phyloP scores from a whole-genome alignment of 2,329 filamentous ascomycete species.

The Mariannaea sp. region DNA sequence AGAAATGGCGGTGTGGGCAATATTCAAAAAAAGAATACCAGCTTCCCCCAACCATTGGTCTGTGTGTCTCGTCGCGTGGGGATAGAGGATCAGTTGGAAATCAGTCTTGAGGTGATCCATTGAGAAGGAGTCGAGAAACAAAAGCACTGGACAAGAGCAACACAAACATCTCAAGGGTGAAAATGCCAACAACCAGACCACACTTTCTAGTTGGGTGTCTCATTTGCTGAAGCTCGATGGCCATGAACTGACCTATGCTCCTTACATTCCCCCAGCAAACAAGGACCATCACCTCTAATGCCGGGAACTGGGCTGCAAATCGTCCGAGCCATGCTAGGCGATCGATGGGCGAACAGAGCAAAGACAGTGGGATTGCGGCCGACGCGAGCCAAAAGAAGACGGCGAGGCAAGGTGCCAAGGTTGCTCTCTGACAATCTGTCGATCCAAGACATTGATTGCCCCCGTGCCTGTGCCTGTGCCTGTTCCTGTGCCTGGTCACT shows the following conservation, averaged over 20 bases:
- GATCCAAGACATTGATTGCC: constrained; percentile 16
- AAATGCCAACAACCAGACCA: constrained; percentile 2
- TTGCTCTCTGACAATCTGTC: constrained; percentile 19
- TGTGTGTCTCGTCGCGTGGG: constrained; percentile 26
- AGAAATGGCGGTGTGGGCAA: constrained; percentile 34
- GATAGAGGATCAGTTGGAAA: constrained; percentile 15
- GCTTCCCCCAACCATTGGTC: constrained; percentile 25
- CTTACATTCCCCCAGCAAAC: constrained; percentile 11
- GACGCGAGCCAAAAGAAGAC: constrained; percentile 7
- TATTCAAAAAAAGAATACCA: constrained; percentile 22
- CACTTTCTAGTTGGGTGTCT: constrained; percentile 12
- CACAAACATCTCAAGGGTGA: constrained; percentile 4
- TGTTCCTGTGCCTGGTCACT: background rate
- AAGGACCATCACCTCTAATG: constrained; percentile 15
- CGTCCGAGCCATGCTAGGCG: constrained; percentile 16
- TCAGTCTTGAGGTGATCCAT: constrained; percentile 4
- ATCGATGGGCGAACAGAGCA: background rate
- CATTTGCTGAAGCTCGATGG: constrained; percentile 5
- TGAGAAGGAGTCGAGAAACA: background rate
- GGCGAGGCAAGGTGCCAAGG: constrained; percentile 17
- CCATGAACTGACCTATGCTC: constrained; percentile 7
- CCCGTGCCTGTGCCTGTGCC: constrained; percentile 9
- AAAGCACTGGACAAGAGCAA: constrained; percentile 5
- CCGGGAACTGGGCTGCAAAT: constrained; percentile 20
- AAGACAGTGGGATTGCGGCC: background rate